Evolutionary conservation across 2,329 filamentous ascomycete species (phyloP).

Genomic region (Fusarium sterilihyphosum): DNA sequence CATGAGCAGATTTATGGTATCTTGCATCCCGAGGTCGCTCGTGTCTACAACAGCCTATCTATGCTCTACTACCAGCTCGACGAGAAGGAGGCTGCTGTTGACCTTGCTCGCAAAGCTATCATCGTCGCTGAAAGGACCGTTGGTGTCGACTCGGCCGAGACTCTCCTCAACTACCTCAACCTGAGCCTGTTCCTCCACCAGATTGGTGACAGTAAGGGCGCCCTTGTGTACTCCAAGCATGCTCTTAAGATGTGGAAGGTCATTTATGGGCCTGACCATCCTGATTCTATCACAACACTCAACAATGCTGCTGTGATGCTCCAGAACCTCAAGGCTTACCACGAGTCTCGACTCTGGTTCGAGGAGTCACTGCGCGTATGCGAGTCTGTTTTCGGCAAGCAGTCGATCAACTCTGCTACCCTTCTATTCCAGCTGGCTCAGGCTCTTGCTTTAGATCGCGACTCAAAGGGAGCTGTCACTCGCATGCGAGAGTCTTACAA

Average conservation of each 20-base stretch:
- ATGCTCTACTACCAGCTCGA: slow-evolving; percentile 98
- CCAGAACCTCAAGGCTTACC: slow-evolving; percentile 92
- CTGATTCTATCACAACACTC: slow-evolving; percentile 97
- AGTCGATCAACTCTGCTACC: slow-evolving; percentile 92
- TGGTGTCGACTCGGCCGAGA: slow-evolving; percentile 92
- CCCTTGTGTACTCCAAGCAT: slow-evolving; percentile 90
- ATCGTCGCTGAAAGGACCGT: slow-evolving; percentile 95
- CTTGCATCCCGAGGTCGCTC: slow-evolving; percentile 93
- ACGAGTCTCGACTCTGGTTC: slow-evolving; percentile 96
- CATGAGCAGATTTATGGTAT: slow-evolving; percentile 99
- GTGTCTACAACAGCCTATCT: slow-evolving; percentile 93
- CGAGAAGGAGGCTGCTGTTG: slow-evolving; percentile 94
- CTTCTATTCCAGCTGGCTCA: slow-evolving; percentile 97
- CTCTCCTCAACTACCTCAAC: slow-evolving; percentile 94
- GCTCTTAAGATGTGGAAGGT: slow-evolving; percentile 96
- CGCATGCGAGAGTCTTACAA: slow-evolving; percentile 97
- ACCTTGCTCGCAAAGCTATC: slow-evolving; percentile 94
- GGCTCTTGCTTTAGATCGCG: slow-evolving; percentile 92
- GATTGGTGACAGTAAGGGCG: slow-evolving; percentile 86
- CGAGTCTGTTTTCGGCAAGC: slow-evolving; percentile 87
- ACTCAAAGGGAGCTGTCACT: slow-evolving; percentile 89
- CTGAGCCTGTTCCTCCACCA: slow-evolving; percentile 94
- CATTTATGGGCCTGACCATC: slow-evolving; percentile 92
- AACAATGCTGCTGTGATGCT: slow-evolving; percentile 99
- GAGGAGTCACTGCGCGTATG: slow-evolving; percentile 91